These are phyloP conservation scores for Suillus subaureus DNA, from an alignment of 768 basidiomycete species.

Conservation along the genomic window DNA sequence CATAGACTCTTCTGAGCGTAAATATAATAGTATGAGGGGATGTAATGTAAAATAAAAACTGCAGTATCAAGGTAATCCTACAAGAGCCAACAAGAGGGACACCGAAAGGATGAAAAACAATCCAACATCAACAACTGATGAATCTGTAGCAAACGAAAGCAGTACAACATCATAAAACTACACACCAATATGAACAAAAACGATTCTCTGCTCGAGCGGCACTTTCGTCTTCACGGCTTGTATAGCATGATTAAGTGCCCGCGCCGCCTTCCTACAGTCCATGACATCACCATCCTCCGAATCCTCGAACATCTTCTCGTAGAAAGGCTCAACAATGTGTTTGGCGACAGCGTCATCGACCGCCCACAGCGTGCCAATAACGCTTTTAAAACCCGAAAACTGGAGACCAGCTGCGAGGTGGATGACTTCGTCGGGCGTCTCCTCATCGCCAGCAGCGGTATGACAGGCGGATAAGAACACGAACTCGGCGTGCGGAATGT, in stretches of 20 bases:
- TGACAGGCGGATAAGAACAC: background rate
- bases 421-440: background rate
- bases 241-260: background rate
- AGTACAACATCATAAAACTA: background rate
- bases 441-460: background rate
- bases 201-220: background rate
- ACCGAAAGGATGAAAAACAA: too few species aligned
- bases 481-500: background rate
- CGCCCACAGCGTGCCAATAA: slow-evolving; percentile 25
- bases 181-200: background rate
- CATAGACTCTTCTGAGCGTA: too few species aligned
- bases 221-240: background rate
- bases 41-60: too few species aligned
- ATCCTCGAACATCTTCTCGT: background rate
- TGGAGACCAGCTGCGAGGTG: slow-evolving; percentile 9
- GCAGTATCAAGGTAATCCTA: too few species aligned
- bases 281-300: background rate
- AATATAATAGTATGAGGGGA: too few species aligned
- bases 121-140: too few species aligned
- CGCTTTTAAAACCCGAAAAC: slow-evolving; percentile 19
- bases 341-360: slow-evolving; percentile 1
- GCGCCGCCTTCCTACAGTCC: background rate
- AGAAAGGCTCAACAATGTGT: background rate
- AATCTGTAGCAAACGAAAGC: background rate
- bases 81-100: too few species aligned